Evolutionary conservation across 208 protist genomes (phyloP).

Genomic region (Acanthamoeba quina): DNA sequence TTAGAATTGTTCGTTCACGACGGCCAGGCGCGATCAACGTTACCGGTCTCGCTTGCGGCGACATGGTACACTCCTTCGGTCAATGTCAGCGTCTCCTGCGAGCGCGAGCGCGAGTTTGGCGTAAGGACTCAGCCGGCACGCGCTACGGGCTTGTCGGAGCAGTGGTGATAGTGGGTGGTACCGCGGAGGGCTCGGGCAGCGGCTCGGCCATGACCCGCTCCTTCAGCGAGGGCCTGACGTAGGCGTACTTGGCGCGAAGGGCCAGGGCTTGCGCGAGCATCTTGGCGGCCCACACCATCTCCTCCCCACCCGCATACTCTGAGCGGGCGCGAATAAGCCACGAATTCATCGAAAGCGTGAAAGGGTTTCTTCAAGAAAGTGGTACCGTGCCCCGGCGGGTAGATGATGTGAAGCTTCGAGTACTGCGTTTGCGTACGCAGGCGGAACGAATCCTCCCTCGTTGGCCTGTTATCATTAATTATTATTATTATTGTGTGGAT

Average conservation of each 20-base stretch:
- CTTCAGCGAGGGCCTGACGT: neutral
- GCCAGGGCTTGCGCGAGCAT: neutral
- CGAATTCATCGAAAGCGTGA: neutral
- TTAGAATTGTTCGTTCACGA: neutral
- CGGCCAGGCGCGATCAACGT: neutral
- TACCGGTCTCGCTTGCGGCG: neutral
- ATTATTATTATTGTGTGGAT: too few relatives aligned
- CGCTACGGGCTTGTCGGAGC: neutral
- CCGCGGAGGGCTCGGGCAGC: neutral
- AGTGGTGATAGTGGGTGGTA: neutral
- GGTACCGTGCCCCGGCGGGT: neutral
- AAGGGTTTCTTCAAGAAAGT: too few relatives aligned
- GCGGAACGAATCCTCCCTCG: slow-evolving; percentile 49
- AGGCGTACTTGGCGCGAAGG: slow-evolving; percentile 25
- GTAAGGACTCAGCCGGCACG: neutral
- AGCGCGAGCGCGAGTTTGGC: neutral
- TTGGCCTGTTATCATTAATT: too few relatives aligned
- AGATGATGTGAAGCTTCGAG: slow-evolving; percentile 46
- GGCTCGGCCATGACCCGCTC: slow-evolving; percentile 18
- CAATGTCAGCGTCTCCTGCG: neutral
- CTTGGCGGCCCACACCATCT: slow-evolving; percentile 46
- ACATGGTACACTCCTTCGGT: slow-evolving; percentile 32
- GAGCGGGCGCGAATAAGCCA: neutral
- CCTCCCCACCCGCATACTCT: slow-evolving; percentile 18
- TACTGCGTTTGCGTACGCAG: slow-evolving; percentile 49